phyloP scores from a whole-genome alignment of 352 stramenopile species.

The Globisporangium uncinulatum region DNA sequence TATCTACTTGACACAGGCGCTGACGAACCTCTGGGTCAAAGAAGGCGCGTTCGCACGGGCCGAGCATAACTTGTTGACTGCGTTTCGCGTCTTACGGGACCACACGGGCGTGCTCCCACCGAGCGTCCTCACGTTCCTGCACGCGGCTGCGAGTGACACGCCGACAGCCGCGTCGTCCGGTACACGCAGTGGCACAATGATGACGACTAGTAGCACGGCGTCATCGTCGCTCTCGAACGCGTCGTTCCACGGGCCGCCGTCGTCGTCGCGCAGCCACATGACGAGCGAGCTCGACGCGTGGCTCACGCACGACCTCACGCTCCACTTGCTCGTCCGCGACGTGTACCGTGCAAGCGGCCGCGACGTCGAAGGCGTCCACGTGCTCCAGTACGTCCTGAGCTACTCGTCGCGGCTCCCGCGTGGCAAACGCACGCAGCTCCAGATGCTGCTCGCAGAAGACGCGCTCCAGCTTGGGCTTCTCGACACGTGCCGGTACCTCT shows the following conservation, averaged over 20 bases:
- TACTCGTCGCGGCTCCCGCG: conserved; percentile 67
- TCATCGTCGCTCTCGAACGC: conserved; percentile 50
- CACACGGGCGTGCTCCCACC: conserved; percentile 62
- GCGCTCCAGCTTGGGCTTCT: conserved; percentile 68
- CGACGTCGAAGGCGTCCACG: conserved; percentile 71
- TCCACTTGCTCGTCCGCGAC: conserved; percentile 78
- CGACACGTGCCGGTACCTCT: conserved; percentile 71
- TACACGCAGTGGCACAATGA: conserved; percentile 63
- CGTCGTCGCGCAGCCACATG: conserved; percentile 31
- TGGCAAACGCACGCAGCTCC: conserved; percentile 71
- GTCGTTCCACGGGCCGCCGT: conserved; percentile 48
- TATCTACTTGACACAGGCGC: conserved; percentile 75
- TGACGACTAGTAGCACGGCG: conserved; percentile 53
- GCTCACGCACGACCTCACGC: conserved; percentile 77
- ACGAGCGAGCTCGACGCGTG: conserved; percentile 71
- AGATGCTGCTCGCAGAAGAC: conserved; percentile 78
- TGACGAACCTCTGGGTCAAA: conserved; percentile 75
- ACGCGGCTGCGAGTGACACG: conserved; percentile 47
- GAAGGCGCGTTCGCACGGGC: conserved; percentile 72
- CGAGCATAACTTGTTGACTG: conserved; percentile 56
- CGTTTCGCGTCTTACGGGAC: conserved; percentile 64
- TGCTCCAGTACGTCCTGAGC: conserved; percentile 72
- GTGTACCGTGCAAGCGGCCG: conserved; percentile 74
- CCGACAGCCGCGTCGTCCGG: conserved; percentile 16
- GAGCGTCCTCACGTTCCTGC: conserved; percentile 48